Evolutionary conservation across 1,139 yeast species (phyloP).

Genomic region (Hansenula anomala): DNA sequence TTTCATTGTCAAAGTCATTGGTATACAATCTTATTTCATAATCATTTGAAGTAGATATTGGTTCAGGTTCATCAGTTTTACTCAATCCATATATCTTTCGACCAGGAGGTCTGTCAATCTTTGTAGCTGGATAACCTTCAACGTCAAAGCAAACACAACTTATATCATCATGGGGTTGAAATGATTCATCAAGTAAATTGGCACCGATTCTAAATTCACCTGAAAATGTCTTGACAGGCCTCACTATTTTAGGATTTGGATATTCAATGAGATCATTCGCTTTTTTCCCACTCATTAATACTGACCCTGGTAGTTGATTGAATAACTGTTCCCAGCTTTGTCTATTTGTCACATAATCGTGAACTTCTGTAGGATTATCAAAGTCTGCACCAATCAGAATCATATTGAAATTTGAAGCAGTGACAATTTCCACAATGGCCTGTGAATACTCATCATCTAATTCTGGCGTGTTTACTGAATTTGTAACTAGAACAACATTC

Average conservation of each 20-base stretch:
- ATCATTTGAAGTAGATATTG: slow-evolving; percentile 24
- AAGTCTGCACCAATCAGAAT: slow-evolving; percentile 20
- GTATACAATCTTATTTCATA: slow-evolving; percentile 25
- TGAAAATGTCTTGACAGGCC: slow-evolving; percentile 31
- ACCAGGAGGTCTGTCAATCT: slow-evolving; percentile 36
- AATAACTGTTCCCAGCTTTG: slow-evolving; percentile 11
- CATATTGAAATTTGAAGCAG: slow-evolving; percentile 7
- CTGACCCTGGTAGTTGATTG: slow-evolving; percentile 8
- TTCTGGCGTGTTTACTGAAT: slow-evolving; percentile 11
- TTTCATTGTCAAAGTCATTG: slow-evolving; percentile 22
- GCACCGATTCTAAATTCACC: slow-evolving; percentile 38
- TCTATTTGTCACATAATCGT: not conserved
- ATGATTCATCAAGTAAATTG: slow-evolving; percentile 19
- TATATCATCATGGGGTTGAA: slow-evolving; percentile 18
- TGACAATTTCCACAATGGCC: not conserved
- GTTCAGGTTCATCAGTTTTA: slow-evolving; percentile 19
- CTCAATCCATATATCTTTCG: slow-evolving; percentile 28
- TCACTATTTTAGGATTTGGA: slow-evolving; percentile 19
- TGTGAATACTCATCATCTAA: slow-evolving; percentile 8
- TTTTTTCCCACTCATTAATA: slow-evolving; percentile 8
- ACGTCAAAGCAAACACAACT: slow-evolving; percentile 39
- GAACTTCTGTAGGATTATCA: slow-evolving; percentile 4
- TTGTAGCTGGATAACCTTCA: slow-evolving; percentile 64
- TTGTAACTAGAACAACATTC: slow-evolving; percentile 21
- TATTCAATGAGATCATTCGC: slow-evolving; percentile 6